Evolutionary conservation across 306 rosid species (phyloP), one percentile per base, ranked within the genome.

Genomic region (Mimosa bimucronata): DNA sequence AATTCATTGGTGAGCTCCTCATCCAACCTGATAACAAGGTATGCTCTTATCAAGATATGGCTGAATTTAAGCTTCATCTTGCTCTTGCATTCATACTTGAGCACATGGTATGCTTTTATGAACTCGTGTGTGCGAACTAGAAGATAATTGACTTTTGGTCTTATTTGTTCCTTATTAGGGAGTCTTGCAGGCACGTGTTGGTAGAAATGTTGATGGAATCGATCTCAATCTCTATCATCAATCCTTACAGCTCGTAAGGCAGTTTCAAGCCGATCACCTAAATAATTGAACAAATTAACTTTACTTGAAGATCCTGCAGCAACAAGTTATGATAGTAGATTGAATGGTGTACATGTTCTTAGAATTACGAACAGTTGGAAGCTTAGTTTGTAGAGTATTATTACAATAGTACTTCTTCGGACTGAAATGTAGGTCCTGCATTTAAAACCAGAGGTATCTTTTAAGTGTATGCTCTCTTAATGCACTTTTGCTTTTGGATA

Each of bases 191-290:
- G 74, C 74, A 69, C 74, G 55, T 69, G 90, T 90, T 9, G 94
- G 97, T 28, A 83, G 99, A 87, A 96, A 89, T 4, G 93, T 96
- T 25, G 92, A 93, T n/a, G 98, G 98, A 71, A 93, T 96, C 28
- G 97, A 93, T 87, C 91, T 96, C 81, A 82, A 86, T 83, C 94
- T 95, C 57, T 69, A 69, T 77, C 87, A 90, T 83, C 98, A 90
- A 62, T 87, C 98, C 44, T 42, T 93, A 81, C 93, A 71, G 84
- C 90, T 91, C 38, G 69, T 91, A 34, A 89, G 88, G 74, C 92
- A 89, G 61, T 95, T 93, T 85, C 93, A 90, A 79, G 92, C 91
- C 57, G 77, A 87, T 81, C 93, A 85, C 84, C 58, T 82, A 69
- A 87, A 80, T 61, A 77, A 85, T 60, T 73, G 86, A 44, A 69